phyloP scores from a whole-genome alignment of 768 basidiomycete genomes.

The Wakefieldia striispora region DNA sequence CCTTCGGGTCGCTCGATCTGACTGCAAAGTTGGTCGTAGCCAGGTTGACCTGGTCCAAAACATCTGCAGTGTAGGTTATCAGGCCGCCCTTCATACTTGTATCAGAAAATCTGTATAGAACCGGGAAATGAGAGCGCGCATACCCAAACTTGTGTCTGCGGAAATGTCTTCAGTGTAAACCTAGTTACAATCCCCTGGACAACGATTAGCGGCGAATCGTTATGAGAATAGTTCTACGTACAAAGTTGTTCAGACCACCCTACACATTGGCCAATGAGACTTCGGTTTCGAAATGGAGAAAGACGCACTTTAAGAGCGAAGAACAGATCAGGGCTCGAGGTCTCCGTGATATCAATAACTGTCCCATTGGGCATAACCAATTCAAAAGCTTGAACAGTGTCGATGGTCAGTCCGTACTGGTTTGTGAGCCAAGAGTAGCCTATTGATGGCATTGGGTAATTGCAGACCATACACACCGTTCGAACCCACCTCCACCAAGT shows the following conservation, averaged over 20 bases:
- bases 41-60: conserved; percentile 1
- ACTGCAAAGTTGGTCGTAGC: conserved; percentile 14
- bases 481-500: conserved; percentile 47
- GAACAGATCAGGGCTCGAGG: conserved; percentile 37
- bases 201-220: not conserved
- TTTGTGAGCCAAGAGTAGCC: conserved; percentile 65
- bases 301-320: conserved; percentile 37
- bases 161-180: conserved; percentile 50
- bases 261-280: conserved; percentile 18
- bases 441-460: conserved; percentile 1
- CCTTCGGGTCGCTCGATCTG: conserved; percentile 12
- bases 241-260: conserved; percentile 63
- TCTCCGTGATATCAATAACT: conserved; percentile 33
- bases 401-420: conserved; percentile 55
- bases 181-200: conserved; percentile 52
- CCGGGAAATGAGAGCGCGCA: conserved; percentile 7
- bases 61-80: conserved; percentile 27
- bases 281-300: not conserved
- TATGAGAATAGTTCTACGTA: conserved; percentile 10
- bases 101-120: not conserved
- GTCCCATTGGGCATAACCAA: conserved; percentile 48
- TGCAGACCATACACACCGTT: not conserved
- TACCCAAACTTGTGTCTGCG: conserved; percentile 60
- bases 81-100: conserved; percentile 43
- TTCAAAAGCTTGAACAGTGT: conserved; percentile 51